Base-by-base conservation (phyloP, 2,329 filamentous ascomycete genomes). In the Fusarium proliferatum region DNA sequence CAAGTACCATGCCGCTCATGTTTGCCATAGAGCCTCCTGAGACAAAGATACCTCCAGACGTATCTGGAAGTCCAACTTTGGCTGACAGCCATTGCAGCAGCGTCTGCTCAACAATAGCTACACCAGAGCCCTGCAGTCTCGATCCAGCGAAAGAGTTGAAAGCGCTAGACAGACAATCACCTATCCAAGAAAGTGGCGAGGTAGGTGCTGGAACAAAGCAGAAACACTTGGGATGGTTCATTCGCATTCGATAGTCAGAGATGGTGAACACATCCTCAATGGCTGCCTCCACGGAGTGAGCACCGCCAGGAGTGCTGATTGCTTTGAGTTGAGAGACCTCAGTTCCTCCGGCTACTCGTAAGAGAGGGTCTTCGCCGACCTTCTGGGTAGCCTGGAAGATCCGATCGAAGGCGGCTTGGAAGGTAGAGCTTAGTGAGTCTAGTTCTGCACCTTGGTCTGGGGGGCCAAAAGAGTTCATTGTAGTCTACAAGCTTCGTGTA, bases 1-100 rank as follows among this genome's bases (percentile, higher is more conserved):
- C 65, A 21, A 68, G 28, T 1, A 68, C 56, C 64, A 68, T 68
- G 1, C 64, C 64, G n/a, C 56, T 69, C 65, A 68, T 69, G 8
- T 68, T 68, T 12, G 65, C 65, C 64, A 68, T 68, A 3, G 65
- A 68, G 2, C 65, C 65, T 13, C 65, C 65, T 4, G 65, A 63
- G 8, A 68, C 64, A 21, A 68, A 68, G 5, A 68, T 23, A 9
- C 65, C 64, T 2, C 65, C 64, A 0, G 65, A 23, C 2, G 64
- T 68, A 15, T 56, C 42, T 43, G 65, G 65, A 39, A 68, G 33
- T 6, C 48, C 56, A 36, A 69, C n/a, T 8, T 69, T 68, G 4
- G 38, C 38, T 2, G 65, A 51, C 11, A 68, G 15, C 65, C 65
- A 68, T 4, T 68, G 65, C 2, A 68, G 48, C 2, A 68, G 38